A percentile compares a stretch with the other conserved stretches of the same genome.
These are phyloP conservation scores for Kodamaea restingae DNA, from an alignment of 805 yeast species.

Conservation along the genomic window DNA sequence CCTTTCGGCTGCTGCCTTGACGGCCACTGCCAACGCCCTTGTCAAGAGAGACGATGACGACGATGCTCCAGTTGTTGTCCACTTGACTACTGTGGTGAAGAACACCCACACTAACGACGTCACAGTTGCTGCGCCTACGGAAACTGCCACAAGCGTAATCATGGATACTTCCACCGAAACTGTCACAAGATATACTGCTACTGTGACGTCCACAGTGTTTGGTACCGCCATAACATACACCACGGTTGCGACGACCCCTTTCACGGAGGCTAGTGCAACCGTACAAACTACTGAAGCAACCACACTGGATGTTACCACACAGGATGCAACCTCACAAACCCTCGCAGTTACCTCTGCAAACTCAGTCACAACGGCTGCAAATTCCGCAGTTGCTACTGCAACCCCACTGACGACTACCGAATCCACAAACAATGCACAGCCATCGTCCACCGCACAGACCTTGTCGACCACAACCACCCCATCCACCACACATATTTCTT, in stretches of 20 bases:
- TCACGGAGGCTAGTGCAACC: conserved; percentile 10
- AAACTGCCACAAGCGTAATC: conserved; percentile 27
- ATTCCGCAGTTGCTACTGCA: no score
- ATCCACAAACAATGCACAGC: not conserved
- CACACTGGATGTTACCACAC: conserved; percentile 1
- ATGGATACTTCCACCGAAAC: conserved; percentile 34
- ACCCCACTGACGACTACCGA: not conserved
- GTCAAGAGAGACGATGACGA: conserved; percentile 19
- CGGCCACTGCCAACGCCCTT: conserved; percentile 16
- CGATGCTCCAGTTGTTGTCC: conserved; percentile 28
- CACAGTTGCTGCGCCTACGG: conserved; percentile 27
- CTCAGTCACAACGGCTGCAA: no score
- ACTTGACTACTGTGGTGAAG: conserved; percentile 33
- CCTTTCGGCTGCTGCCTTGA: conserved; percentile 15
- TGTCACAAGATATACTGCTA: conserved; percentile 40
- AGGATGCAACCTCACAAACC: not conserved
- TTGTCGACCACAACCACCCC: no score
- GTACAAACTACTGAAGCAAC: not conserved
- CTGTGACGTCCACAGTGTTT: conserved; percentile 40
- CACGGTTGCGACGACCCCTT: conserved; percentile 32
- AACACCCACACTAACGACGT: conserved; percentile 31
- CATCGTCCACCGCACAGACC: conserved; percentile 1
- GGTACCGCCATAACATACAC: conserved; percentile 36
- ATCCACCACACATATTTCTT: no score
- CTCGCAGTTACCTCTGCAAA: no score